phyloP scores from a whole-genome alignment of 805 yeast genomes.

The Cyberlindnera japonica region DNA sequence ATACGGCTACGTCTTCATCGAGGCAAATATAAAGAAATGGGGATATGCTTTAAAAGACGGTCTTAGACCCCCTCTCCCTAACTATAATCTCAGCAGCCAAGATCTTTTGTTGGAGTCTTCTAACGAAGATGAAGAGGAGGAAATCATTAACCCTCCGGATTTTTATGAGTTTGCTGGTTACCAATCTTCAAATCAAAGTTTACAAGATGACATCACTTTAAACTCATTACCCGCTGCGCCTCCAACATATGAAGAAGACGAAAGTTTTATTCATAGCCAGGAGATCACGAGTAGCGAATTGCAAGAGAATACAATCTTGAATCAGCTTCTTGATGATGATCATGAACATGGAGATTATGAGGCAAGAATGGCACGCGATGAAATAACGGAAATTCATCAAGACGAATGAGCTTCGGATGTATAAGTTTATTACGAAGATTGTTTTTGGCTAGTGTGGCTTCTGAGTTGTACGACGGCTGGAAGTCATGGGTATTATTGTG shows the following conservation, averaged over 20 bases:
- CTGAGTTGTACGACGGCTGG: too few relatives aligned
- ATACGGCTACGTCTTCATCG: conserved; percentile 73
- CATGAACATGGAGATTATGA: conserved; percentile 6
- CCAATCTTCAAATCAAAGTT: conserved; percentile 29
- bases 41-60: conserved; percentile 85
- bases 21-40: conserved; percentile 83
- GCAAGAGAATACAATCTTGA: conserved; percentile 11
- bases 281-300: conserved; percentile 2
- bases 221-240: conserved; percentile 34
- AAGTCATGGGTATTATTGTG: too few relatives aligned
- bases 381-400: conserved; percentile 6
- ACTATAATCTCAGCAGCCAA: conserved; percentile 74
- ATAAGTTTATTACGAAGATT: too few relatives aligned
- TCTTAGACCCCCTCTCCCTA: conserved; percentile 87
- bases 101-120: conserved; percentile 71
- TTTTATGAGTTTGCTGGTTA: conserved; percentile 27
- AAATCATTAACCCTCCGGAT: conserved; percentile 26
- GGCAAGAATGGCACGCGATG: conserved; percentile 10
- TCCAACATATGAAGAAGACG: conserved; percentile 31
- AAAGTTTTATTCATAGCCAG: not conserved
- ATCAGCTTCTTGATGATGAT: conserved; percentile 11
- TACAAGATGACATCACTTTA: conserved; percentile 32
- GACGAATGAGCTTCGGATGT: too few relatives aligned
- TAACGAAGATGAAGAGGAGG: conserved; percentile 32
- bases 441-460: too few relatives aligned